Conservation (phyloP, 2,329 filamentous ascomycete genomes). For the Pseudogymnoascus sp. region DNA sequence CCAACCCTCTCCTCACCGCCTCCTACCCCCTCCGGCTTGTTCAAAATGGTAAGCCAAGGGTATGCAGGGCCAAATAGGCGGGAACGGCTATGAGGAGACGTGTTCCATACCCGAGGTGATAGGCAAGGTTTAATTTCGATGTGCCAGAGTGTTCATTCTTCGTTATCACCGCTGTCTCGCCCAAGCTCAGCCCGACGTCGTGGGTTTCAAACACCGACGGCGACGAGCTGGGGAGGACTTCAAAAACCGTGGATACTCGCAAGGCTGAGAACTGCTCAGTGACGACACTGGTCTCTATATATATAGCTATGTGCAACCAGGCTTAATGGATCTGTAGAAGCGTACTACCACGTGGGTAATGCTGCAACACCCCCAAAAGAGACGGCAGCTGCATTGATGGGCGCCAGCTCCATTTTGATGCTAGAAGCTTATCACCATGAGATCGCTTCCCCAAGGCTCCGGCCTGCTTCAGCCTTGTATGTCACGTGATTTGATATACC, state of each 20-base stretch:
- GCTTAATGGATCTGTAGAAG: neutral
- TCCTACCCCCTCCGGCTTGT: neutral
- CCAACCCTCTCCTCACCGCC: neutral
- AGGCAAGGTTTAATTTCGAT: neutral
- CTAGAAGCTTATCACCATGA: neutral
- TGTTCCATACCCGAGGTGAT: neutral
- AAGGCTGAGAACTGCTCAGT: neutral
- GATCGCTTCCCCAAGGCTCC: neutral
- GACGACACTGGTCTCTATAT: neutral
- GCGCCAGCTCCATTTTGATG: neutral
- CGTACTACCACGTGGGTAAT: neutral
- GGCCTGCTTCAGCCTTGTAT: neutral
- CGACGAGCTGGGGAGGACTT: neutral
- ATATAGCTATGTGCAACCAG: neutral
- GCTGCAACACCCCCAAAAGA: neutral
- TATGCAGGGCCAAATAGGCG: neutral
- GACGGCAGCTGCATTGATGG: neutral
- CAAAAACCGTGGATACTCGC: too few species aligned
- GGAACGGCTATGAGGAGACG: neutral
- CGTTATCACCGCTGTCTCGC: neutral
- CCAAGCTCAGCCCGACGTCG: neutral
- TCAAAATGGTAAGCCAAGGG: neutral
- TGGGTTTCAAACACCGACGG: neutral
- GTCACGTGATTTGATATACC: neutral
- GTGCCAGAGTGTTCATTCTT: neutral